Conservation (phyloP, 1,284 basidiomycete species). For the Microbotryomycetes sp. region DNA sequence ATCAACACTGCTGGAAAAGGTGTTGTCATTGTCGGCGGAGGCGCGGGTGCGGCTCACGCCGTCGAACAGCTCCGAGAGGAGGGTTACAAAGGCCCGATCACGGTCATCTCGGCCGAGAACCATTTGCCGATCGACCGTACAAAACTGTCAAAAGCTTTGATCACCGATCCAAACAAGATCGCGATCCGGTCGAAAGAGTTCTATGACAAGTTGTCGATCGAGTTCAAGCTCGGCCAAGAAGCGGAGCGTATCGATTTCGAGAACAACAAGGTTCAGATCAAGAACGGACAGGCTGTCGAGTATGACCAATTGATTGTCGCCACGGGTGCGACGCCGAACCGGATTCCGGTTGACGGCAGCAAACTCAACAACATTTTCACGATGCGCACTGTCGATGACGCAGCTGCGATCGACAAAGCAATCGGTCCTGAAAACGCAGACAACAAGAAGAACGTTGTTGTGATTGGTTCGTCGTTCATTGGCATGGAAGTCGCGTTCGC, state of each 20-base stretch:
- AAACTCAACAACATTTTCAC: constrained; percentile 72
- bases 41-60: constrained; percentile 68
- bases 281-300: constrained; percentile 36
- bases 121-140: constrained; percentile 83
- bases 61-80: constrained; percentile 80
- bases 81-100: constrained; percentile 69
- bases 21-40: constrained; percentile 79
- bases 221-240: constrained; percentile 60
- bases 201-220: constrained; percentile 66
- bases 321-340: constrained; percentile 45
- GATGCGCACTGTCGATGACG: constrained; percentile 63
- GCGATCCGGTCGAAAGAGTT: constrained; percentile 60
- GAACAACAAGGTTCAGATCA: constrained; percentile 44
- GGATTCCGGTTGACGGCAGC: constrained; percentile 69
- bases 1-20: constrained; percentile 46
- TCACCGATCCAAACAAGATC: constrained; percentile 68
- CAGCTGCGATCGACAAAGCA: constrained; percentile 61
- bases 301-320: constrained; percentile 45
- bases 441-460: constrained; percentile 58
- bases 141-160: constrained; percentile 80
- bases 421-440: constrained; percentile 44
- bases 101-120: constrained; percentile 68
- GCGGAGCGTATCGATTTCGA: constrained; percentile 64
- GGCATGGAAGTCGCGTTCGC: constrained; percentile 83
- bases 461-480: constrained; percentile 89